Evolutionary conservation across 139 green algal genomes (phyloP).

Genomic region (Parachlorella kessleri): DNA sequence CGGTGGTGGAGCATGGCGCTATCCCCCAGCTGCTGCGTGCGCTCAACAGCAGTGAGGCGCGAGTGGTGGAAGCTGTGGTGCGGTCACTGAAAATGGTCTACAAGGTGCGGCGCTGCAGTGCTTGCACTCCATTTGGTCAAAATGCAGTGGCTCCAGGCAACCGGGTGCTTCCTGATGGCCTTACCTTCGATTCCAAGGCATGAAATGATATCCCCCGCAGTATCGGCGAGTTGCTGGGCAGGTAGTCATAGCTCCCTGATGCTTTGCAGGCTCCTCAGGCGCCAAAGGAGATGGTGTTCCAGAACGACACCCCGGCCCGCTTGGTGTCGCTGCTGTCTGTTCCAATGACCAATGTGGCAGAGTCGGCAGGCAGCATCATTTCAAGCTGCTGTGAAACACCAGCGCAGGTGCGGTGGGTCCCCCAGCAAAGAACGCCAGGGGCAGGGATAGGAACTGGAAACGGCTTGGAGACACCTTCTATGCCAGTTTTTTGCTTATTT

Average conservation of each 20-base stretch:
- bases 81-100: slow-evolving; percentile 67
- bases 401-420: no score
- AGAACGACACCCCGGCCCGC: slow-evolving; percentile 33
- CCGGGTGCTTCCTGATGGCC: not conserved
- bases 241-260: no score
- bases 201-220: not conserved
- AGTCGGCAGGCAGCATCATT: slow-evolving; percentile 54
- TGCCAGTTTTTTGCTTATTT: no score
- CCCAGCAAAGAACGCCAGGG: no score
- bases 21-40: slow-evolving; percentile 61
- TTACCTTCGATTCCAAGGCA: not conserved
- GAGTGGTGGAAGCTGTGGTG: slow-evolving; percentile 61
- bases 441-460: no score
- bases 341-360: slow-evolving; percentile 29
- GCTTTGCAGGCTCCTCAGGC: slow-evolving; percentile 36
- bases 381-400: slow-evolving; percentile 51
- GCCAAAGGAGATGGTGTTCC: slow-evolving; percentile 32
- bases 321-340: slow-evolving; percentile 50
- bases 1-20: slow-evolving; percentile 59
- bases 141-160: no score
- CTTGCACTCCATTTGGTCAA: no score
- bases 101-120: no score
- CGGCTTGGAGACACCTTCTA: no score
- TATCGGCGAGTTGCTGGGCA: slow-evolving; percentile 1
- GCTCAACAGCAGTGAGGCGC: slow-evolving; percentile 46